phyloP scores from a whole-genome alignment of 306 rosid species.

The Cicer pinnatifidum region DNA sequence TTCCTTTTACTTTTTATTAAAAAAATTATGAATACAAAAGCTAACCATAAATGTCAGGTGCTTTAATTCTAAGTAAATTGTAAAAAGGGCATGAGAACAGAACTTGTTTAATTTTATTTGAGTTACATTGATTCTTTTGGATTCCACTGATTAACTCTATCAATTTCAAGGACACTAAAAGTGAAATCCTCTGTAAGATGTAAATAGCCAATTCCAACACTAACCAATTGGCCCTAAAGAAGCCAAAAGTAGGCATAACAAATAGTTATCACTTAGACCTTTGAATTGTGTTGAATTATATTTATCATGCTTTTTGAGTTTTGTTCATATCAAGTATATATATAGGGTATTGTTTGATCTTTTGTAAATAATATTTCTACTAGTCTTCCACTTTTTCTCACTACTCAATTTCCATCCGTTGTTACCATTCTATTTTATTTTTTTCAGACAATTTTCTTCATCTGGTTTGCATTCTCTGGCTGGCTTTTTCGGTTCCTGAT shows the following conservation, averaged over 20 bases:
- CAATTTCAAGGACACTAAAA: neutral
- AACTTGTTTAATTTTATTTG: neutral
- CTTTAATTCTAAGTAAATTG: neutral
- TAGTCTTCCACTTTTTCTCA: neutral
- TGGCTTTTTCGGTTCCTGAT: constrained; percentile 89
- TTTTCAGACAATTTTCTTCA: constrained; percentile 84
- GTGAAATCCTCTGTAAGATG: neutral
- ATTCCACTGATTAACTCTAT: neutral
- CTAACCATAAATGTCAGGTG: neutral
- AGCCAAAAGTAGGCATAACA: neutral
- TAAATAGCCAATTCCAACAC: neutral
- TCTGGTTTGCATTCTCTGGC: constrained; percentile 96
- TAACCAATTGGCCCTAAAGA: neutral
- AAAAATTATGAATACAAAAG: neutral
- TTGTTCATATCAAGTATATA: neutral
- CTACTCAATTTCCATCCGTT: constrained; percentile 12
- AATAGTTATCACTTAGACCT: neutral
- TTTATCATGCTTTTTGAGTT: neutral
- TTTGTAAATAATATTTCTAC: neutral
- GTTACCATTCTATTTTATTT: constrained; percentile 23
- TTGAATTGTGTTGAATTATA: neutral
- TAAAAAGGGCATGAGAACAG: neutral
- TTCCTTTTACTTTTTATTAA: neutral
- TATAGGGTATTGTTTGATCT: neutral
- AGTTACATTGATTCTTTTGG: neutral